phyloP scores from a whole-genome alignment of 116 monocot species.

The Trichopus zeylanicus region DNA sequence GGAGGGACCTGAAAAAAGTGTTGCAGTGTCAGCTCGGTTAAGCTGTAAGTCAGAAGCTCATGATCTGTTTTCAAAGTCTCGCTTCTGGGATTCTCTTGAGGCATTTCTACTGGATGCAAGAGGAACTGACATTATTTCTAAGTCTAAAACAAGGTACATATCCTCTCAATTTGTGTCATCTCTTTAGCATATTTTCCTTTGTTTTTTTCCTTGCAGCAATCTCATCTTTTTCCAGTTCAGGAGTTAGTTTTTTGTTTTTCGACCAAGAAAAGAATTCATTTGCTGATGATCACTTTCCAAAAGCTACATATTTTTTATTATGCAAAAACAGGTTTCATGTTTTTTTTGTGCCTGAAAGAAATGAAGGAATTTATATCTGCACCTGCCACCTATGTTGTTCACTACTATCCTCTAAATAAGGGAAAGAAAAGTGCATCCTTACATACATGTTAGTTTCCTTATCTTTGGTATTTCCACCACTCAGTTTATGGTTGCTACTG shows the following conservation, averaged over 20 bases:
- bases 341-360: too few relatives aligned
- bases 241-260: too few relatives aligned
- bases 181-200: background rate
- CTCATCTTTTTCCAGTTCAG: background rate
- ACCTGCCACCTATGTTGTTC: too few relatives aligned
- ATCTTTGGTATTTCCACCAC: background rate
- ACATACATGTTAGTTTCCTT: background rate
- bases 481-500: too few relatives aligned
- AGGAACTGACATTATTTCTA: slow-evolving; percentile 46
- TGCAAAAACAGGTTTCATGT: too few relatives aligned
- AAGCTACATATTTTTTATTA: too few relatives aligned
- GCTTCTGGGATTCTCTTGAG: slow-evolving; percentile 71
- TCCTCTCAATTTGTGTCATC: background rate
- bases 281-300: too few relatives aligned
- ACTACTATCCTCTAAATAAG: too few relatives aligned
- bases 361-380: too few relatives aligned
- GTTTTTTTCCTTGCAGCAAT: background rate
- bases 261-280: too few relatives aligned
- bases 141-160: slow-evolving; percentile 63
- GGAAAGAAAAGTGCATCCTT: background rate
- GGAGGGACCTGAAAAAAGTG: slow-evolving; percentile 1
- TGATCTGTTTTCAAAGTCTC: slow-evolving; percentile 47
- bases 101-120: slow-evolving; percentile 48
- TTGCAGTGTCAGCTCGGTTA: background rate
- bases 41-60: slow-evolving; percentile 20